Percentiles rank a stretch among this genome's conserved stretches.
Evolutionary conservation across 2,329 filamentous ascomycete genomes (phyloP).

Genomic region (Westerdykella aurantiaca): DNA sequence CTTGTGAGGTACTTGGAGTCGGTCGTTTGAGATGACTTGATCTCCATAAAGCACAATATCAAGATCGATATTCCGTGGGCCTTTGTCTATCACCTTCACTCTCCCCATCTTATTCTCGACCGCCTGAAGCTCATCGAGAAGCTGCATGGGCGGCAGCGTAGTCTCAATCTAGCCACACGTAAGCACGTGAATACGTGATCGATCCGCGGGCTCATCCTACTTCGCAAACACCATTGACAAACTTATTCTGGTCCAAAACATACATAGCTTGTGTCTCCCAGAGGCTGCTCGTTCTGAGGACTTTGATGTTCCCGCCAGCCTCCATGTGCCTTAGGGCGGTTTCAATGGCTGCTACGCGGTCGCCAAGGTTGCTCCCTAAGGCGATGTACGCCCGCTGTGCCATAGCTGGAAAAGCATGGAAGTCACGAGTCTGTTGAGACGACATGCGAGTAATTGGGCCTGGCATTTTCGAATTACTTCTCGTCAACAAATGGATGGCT

Average conservation of each 20-base stretch:
- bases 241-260: slow-evolving; percentile 77
- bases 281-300: slow-evolving; percentile 76
- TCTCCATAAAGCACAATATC: slow-evolving; percentile 82
- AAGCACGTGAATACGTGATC: background rate
- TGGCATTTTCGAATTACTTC: background rate
- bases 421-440: slow-evolving; percentile 3
- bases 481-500: background rate
- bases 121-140: slow-evolving; percentile 74
- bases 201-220: slow-evolving; percentile 46
- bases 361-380: slow-evolving; percentile 85
- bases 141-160: slow-evolving; percentile 62
- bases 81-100: slow-evolving; percentile 83
- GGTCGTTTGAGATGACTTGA: slow-evolving; percentile 58
- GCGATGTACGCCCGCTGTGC: slow-evolving; percentile 66
- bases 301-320: slow-evolving; percentile 57
- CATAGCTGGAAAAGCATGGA: slow-evolving; percentile 9
- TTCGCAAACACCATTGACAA: slow-evolving; percentile 90
- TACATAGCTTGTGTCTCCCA: slow-evolving; percentile 99
- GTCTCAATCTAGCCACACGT: slow-evolving; percentile 65
- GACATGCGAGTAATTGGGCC: background rate
- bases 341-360: slow-evolving; percentile 80
- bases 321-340: slow-evolving; percentile 75
- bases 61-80: slow-evolving; percentile 87
- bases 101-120: slow-evolving; percentile 78
- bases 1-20: slow-evolving; percentile 77